These are phyloP conservation scores for Scopulariopsis brevicaulis DNA, from an alignment of 2,329 filamentous ascomycete genomes.

Conservation along the genomic window DNA sequence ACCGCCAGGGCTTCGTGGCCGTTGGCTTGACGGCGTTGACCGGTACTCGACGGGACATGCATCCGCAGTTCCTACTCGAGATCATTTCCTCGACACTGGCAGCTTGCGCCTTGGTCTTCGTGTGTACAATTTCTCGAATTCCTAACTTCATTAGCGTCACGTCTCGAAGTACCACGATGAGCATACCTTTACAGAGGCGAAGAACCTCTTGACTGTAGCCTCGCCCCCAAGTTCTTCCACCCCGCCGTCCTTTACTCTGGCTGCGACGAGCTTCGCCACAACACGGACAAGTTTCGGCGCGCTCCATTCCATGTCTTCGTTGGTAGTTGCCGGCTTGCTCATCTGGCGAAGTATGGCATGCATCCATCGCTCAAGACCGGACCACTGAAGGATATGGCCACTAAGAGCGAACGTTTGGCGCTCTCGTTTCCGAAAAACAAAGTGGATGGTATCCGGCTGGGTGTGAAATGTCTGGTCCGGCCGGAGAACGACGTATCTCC, in stretches of 20 bases:
- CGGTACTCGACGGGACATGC: too few species aligned
- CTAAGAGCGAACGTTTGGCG: conserved; percentile 18
- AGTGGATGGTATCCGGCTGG: conserved; percentile 20
- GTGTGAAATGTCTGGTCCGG: conserved; percentile 22
- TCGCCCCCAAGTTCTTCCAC: neutral
- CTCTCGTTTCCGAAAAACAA: conserved; percentile 16
- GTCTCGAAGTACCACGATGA: neutral
- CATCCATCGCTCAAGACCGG: conserved; percentile 17
- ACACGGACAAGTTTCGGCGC: conserved; percentile 1
- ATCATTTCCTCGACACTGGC: neutral
- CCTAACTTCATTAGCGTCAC: neutral
- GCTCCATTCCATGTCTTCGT: conserved; percentile 1
- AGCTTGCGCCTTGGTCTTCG: neutral
- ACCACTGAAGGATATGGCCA: conserved; percentile 21
- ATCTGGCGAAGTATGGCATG: conserved; percentile 7
- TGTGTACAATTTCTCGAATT: neutral
- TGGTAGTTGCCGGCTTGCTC: conserved; percentile 2
- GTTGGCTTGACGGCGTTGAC: too few species aligned
- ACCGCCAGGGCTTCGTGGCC: too few species aligned
- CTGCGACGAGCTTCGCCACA: neutral
- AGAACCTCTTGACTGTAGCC: conserved; percentile 1
- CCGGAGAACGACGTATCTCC: conserved; percentile 19
- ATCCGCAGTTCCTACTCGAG: neutral
- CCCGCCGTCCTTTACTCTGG: conserved; percentile 1
- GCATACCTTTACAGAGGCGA: conserved; percentile 2